Evolutionary conservation across 164 flowering plant species (phyloP).

Genomic region (Brasenia schreberi): DNA sequence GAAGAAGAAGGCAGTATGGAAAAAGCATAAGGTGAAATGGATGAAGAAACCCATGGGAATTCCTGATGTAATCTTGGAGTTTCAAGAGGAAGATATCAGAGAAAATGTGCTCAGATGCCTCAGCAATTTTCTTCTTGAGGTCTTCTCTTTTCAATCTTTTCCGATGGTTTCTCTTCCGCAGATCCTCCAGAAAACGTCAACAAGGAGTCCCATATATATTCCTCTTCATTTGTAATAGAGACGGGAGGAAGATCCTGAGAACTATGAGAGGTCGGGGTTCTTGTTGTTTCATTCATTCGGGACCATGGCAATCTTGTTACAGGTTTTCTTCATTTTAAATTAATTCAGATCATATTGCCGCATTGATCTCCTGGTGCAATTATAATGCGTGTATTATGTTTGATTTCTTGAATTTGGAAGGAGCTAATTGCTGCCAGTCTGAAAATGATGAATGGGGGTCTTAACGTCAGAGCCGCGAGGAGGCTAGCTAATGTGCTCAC

Average conservation of each 20-base stretch:
- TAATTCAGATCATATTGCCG: neutral
- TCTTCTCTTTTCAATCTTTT: slow-evolving; percentile 5
- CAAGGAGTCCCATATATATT: neutral
- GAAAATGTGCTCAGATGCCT: slow-evolving; percentile 27
- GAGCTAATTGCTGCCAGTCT: slow-evolving; percentile 19
- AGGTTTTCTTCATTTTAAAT: slow-evolving; percentile 11
- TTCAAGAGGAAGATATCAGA: slow-evolving; percentile 17
- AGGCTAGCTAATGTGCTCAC: slow-evolving; percentile 36
- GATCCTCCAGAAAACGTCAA: neutral
- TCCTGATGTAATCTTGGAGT: slow-evolving; percentile 21
- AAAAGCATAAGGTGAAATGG: slow-evolving; percentile 14
- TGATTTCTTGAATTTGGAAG: slow-evolving; percentile 11
- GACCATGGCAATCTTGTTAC: slow-evolving; percentile 30
- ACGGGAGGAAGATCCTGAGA: slow-evolving; percentile 20
- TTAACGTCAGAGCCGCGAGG: slow-evolving; percentile 17
- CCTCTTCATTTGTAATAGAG: neutral
- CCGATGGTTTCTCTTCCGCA: neutral
- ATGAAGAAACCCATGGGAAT: slow-evolving; percentile 27
- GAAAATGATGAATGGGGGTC: slow-evolving; percentile 14
- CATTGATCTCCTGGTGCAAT: neutral
- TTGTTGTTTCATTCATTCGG: slow-evolving; percentile 22
- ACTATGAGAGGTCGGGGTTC: slow-evolving; percentile 18
- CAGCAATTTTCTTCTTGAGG: slow-evolving; percentile 28
- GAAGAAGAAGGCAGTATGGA: slow-evolving; percentile 5
- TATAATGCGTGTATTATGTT: neutral